Evolutionary conservation across 2,329 filamentous ascomycete genomes (phyloP), one percentile per base, ranked within the genome.

Genomic region (Lasiodiplodia theobromae): DNA sequence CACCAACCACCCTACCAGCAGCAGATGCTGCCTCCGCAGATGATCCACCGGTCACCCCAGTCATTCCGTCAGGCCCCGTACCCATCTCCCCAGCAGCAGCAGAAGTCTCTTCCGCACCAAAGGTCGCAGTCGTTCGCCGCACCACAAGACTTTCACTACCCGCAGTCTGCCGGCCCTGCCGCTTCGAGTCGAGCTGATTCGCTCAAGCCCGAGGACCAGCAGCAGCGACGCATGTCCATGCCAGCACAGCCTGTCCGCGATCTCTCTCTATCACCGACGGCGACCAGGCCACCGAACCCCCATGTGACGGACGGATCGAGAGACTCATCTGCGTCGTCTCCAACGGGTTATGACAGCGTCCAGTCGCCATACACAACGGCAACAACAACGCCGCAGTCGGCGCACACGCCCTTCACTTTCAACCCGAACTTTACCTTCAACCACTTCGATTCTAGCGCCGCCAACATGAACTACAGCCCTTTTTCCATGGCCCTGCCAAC

Each of bases 401-500:
- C 73, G 28, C 73, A 77, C 37, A 51, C 71, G 12, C 71, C 74
- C 1, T 71, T 70, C 38, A 51, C 47, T 8, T 63, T 54, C 66
- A 67, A 64, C 68, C 68, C 74, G 0, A 73, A 71, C 49, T 74
- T 72, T 66, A 68, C 72, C 4, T 68, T 71, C 47, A 72, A 60
- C 44, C 72, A 65, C 44, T 78, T 75, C 51, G 72, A 77, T 6
- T 72, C 74, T 28, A 67, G 40, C 28, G 71, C 69, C 28, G 76
- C 77, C 65, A 71, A 75, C n/a, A 53, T 79, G 25, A 75, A 38
- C n/a, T 52, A 78, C 56, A 80, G 79, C 52, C 84, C 84, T 11
- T 78, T 88, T 66, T 84, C 83, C 2, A 82, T 83, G 51, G 78
- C 82, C 3, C 76, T 88, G 25, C 85, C 86, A 25, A 75, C 82